Base-by-base conservation (phyloP, 148 eudicot genomes). In the Vaccinium darrowii region DNA sequence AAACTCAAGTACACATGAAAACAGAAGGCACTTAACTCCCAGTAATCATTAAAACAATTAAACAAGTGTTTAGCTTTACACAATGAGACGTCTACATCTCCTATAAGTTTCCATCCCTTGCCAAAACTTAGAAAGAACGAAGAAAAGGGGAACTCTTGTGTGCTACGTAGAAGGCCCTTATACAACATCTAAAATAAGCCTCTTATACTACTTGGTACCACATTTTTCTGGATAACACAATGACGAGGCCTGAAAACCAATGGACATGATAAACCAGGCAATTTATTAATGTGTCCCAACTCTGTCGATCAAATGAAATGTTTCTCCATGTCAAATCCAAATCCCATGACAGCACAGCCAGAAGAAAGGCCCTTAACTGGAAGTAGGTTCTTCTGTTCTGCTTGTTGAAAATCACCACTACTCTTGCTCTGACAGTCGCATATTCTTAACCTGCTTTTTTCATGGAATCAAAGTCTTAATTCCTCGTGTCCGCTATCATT, bases 341-440 rank as follows among this genome's bases (percentile, higher is more conserved):
- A 72, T 33, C 47, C 49, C 30, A 30, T 7, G 19, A 73, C 51
- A 77, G 36, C 8, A 77, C 51, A 51, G 58, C 80, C 12, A 23
- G 57, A 77, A 50, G 56, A 78, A 53, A 76, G 33, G 63, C 65
- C 58, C 81, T 83, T 57, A 12, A 27, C 63, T n/a, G 67, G 74
- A 50, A 67, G 52, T 8, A 15, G 56, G 23, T 80, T 85, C 78
- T 83, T 78, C 56, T 76, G 51, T 78, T 76, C 77, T 84, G 76
- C 74, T 84, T 50, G 78, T 23, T 73, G 84, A n/a, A 87, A 76
- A 3, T 85, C 58, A 77, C 77, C 18, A 18, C 74, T 77, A 85
- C 90, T 89, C 82, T 76, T 87, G 90, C 82, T 82, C 82, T 36
- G 27, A 75, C 85, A 79, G 33, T 84, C 86, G 1, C 74, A 76